A percentile compares a stretch with the other conserved stretches of the same genome.
Conservation (phyloP, 495 filamentous ascomycete species). For the Trichoderma asperelloides region DNA sequence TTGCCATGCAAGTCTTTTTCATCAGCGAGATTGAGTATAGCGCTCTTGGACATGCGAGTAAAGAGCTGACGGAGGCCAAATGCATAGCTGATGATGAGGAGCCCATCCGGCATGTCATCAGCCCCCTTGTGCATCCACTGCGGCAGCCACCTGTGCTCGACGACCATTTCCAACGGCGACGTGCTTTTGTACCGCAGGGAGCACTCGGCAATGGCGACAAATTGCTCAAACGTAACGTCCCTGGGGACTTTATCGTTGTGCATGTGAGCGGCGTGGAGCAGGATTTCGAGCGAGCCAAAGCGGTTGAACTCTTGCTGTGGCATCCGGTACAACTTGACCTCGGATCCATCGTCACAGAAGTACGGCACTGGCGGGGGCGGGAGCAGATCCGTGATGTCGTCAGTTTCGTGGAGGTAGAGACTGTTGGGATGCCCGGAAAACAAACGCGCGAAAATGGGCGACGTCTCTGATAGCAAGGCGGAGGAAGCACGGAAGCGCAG, state of each 20-base stretch:
- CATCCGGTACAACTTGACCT: slow-evolving; percentile 29
- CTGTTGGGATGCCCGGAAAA: slow-evolving; percentile 16
- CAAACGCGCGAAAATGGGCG: slow-evolving; percentile 29
- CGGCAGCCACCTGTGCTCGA: slow-evolving; percentile 33
- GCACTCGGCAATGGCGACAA: slow-evolving; percentile 31
- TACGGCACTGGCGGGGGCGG: slow-evolving; percentile 22
- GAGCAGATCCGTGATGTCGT: slow-evolving; percentile 21
- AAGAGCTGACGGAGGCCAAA: slow-evolving; percentile 31
- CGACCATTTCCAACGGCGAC: slow-evolving; percentile 26
- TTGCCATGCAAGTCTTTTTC: slow-evolving; percentile 18
- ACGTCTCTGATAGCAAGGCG: slow-evolving; percentile 26
- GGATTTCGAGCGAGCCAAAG: slow-evolving; percentile 23
- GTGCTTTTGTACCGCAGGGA: slow-evolving; percentile 31
- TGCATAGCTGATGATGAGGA: slow-evolving; percentile 32
- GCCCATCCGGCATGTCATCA: slow-evolving; percentile 24
- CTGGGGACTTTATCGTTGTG: slow-evolving; percentile 29
- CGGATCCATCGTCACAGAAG: slow-evolving; percentile 22
- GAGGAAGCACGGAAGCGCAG: slow-evolving; percentile 32
- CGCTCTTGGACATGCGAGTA: slow-evolving; percentile 26
- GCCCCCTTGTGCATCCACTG: slow-evolving; percentile 29
- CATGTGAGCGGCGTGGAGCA: slow-evolving; percentile 37
- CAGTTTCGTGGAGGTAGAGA: slow-evolving; percentile 9
- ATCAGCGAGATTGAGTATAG: slow-evolving; percentile 25
- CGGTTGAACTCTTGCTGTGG: slow-evolving; percentile 29
- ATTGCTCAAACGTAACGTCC: slow-evolving; percentile 26